Evolutionary conservation across 2,329 filamentous ascomycete genomes (phyloP), one percentile per base, ranked within the genome.

Genomic region (Curvularia spicifera): DNA sequence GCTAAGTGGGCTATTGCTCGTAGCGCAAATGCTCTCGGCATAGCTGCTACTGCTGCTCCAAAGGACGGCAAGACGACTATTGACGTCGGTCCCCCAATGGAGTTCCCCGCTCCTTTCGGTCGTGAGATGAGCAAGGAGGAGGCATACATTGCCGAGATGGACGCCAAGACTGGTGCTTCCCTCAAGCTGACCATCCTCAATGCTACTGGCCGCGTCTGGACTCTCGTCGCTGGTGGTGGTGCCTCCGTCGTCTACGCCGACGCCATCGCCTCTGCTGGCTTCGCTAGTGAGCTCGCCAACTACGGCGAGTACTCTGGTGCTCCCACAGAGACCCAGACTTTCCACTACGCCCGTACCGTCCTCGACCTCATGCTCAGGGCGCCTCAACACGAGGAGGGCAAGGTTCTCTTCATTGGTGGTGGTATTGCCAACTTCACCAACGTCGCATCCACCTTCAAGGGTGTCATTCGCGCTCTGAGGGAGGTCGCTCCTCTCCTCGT

Each of bases 401-500:
- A 98, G 87, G 92, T 99, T 53, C 89, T 99, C 67, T 99, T 99
- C 87, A 98, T 99, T 70, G 95, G 95, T 80, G 95, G 95, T 84
- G 95, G 95, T 87, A 99, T 99, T 86, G 95, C 95, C 86, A 99
- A 99, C 90, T 99, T 99, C 85, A 99, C 95, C 85, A 99, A 98
- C 83, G 95, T 99, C 54, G 95, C 95, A 61, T 95, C 91, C 72
- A 99, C 95, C 66, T 99, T 99, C 90, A 99, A 99, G 88, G 95
- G 95, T 84, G 94, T 99, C 80, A 99, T 99, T 79, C 90, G 92
- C 71, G 95, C 95, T 60, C 87, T 99, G 67, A 89, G 94, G 68
- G 95, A 98, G 82, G 93, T 94, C 71, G 87, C 93, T 60, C 88
- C 88, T 64, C 85, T 89, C 65, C 87, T 99, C 70, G 87, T 88